Base-by-base conservation (phyloP, 2,329 filamentous ascomycete species). In the Aspergillus alliaceus region DNA sequence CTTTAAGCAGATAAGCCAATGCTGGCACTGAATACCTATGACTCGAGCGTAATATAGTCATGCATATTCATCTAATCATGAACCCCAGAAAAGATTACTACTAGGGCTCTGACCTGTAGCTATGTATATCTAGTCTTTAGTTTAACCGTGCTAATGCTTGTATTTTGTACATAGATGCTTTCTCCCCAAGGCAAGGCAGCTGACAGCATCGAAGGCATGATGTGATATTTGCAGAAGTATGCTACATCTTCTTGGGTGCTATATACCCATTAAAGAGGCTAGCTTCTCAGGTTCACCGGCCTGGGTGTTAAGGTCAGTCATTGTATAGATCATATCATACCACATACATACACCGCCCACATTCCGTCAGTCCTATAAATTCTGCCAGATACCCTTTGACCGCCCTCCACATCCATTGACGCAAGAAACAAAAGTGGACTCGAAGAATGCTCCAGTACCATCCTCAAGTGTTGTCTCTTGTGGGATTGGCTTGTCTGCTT, bases 331-430 rank as follows among this genome's bases (percentile, higher is more conserved):
- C n/a, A n/a, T n/a, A n/a, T 29, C 27, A 29, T 29, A 29, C 27
- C 27, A n/a, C n/a, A n/a, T 31, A 31, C 6, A 34, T 20, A 39
- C 40, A 44, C 40, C 40, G 40, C 40, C 24, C 24, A 44, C 7
- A 42, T 29, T 44, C 27, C 40, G 18, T 44, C 24, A 44, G 40
- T 44, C 15, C 40, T 11, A 6, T 14, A 6, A 15, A 12, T 53
- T 58, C 49, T 56, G 57, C 57, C 50, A 6, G 42, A 2, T 6
- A 53, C 46, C 35, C 1, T 2, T n/a, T 42, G 54, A 59, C 57
- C 57, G 57, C 57, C 57, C 53, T 50, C 54, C 46, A 25, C 54
- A 50, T 50, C 32, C 42, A 42, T 56, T 39, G 44, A 42, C 53
- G 47, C 47, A 52, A 56, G 50, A 49, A 48, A 24, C 53, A 59